Evolutionary conservation across 1,284 basidiomycete species (phyloP).

Genomic region (Polyporus tsugae): DNA sequence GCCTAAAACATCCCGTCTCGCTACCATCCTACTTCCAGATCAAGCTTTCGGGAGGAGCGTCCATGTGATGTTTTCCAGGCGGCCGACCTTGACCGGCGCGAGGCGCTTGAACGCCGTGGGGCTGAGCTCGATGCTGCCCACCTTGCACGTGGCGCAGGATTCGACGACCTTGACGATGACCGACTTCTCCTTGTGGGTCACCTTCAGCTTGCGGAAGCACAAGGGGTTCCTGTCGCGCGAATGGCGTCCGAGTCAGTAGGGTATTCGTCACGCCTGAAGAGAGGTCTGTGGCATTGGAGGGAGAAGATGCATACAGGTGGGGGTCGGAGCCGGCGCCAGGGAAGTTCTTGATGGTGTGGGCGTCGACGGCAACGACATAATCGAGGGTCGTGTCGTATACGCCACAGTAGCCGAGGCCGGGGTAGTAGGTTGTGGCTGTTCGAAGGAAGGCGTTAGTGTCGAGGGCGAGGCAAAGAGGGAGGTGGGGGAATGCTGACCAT

Average conservation of each 20-base stretch:
- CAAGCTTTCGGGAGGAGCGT: neutral
- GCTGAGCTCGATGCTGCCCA: slow-evolving; percentile 51
- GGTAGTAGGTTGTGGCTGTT: slow-evolving; percentile 29
- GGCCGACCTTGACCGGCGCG: slow-evolving; percentile 38
- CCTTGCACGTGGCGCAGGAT: slow-evolving; percentile 49
- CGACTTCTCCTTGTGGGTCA: slow-evolving; percentile 40
- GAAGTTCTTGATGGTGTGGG: slow-evolving; percentile 29
- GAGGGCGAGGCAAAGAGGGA: neutral
- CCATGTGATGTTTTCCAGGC: slow-evolving; percentile 35
- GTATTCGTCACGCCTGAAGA: neutral
- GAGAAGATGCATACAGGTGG: slow-evolving; percentile 19
- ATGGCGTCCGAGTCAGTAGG: neutral
- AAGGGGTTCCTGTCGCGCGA: slow-evolving; percentile 43
- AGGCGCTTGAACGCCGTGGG: slow-evolving; percentile 51
- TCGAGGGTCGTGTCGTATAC: slow-evolving; percentile 29
- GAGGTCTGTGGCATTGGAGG: neutral
- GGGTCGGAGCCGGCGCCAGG: slow-evolving; percentile 31
- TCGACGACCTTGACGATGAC: slow-evolving; percentile 52
- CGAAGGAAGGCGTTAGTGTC: slow-evolving; percentile 12
- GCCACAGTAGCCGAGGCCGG: slow-evolving; percentile 33
- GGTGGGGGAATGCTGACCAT: slow-evolving; percentile 8
- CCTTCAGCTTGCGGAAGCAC: slow-evolving; percentile 44
- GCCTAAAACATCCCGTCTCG: neutral
- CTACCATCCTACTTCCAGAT: neutral
- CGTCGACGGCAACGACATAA: slow-evolving; percentile 31